These are phyloP conservation scores for Erodium chrysanthum DNA, from an alignment of 441 rosid genomes.

Conservation along the genomic window DNA sequence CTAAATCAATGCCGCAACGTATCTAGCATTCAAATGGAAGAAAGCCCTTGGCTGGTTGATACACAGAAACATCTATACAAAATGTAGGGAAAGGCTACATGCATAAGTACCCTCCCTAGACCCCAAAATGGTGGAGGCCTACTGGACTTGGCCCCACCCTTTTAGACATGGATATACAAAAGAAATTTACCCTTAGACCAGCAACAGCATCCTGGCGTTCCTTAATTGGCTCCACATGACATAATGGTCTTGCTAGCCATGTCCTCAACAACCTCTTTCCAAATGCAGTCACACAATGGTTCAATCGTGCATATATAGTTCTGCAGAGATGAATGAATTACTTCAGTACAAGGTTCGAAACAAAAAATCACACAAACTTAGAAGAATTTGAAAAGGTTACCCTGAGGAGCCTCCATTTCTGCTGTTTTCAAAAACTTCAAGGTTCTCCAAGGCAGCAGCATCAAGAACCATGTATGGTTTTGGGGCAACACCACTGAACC, in stretches of 20 bases:
- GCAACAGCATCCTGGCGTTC: conserved; percentile 95
- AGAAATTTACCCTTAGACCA: conserved; percentile 55
- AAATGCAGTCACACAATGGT: conserved; percentile 83
- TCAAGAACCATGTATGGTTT: conserved; percentile 85
- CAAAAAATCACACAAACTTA: conserved; percentile 8
- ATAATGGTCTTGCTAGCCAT: conserved; percentile 94
- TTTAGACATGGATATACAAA: neutral
- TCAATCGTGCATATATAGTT: conserved; percentile 77
- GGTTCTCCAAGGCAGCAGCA: conserved; percentile 96
- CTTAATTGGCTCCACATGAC: conserved; percentile 50
- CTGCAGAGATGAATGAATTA: conserved; percentile 33
- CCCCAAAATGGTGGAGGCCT: neutral
- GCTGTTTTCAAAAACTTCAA: conserved; percentile 94
- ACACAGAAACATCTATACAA: neutral
- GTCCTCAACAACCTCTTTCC: conserved; percentile 87
- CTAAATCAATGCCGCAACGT: neutral
- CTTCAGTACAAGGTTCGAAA: conserved; percentile 21
- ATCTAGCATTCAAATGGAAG: neutral
- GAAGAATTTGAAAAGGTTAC: conserved; percentile 31
- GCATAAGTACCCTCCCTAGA: neutral
- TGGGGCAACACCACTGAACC: conserved; percentile 41
- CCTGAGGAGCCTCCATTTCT: conserved; percentile 74
- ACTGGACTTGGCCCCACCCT: neutral
- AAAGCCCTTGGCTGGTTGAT: neutral
- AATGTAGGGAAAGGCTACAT: neutral